Conservation (phyloP, 192 early-diverging fungal species). For the Linnemannia hyalina region DNA sequence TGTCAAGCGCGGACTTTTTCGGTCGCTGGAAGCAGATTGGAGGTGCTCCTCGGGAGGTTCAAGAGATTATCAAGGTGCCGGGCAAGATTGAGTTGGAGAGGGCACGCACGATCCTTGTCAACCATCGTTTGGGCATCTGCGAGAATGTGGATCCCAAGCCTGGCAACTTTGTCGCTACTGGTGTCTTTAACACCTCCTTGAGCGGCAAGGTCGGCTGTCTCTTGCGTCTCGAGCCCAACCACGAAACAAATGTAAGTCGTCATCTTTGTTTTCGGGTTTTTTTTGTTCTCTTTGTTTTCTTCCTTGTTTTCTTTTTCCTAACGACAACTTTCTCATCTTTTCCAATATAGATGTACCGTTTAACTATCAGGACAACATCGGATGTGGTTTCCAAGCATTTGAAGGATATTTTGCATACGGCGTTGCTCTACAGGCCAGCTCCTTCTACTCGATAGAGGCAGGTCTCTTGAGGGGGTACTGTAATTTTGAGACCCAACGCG, state of each 20-base stretch:
- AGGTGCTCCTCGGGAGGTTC: conserved; percentile 84
- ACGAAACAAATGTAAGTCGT: conserved; percentile 79
- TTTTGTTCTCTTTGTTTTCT: background rate
- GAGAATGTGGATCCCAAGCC: conserved; percentile 90
- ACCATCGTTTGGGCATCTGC: conserved; percentile 81
- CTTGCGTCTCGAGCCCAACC: conserved; percentile 89
- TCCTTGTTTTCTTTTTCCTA: background rate
- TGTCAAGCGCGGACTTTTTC: conserved; percentile 87
- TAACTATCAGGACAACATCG: conserved; percentile 92
- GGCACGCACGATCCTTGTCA: conserved; percentile 71
- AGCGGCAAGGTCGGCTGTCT: conserved; percentile 93
- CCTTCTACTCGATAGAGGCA: background rate
- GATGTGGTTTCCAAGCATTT: conserved; percentile 75
- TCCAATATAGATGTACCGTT: conserved; percentile 80
- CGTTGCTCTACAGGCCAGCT: conserved; percentile 40
- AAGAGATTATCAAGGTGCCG: conserved; percentile 75
- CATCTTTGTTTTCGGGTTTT: background rate
- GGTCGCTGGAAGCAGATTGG: conserved; percentile 96
- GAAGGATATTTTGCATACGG: conserved; percentile 57
- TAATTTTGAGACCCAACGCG: background rate
- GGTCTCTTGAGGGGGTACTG: background rate
- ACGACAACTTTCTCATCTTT: background rate
- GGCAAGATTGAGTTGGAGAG: conserved; percentile 67
- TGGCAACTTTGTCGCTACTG: conserved; percentile 90
- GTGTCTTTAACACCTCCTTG: conserved; percentile 81